Percentiles rank a stretch among this genome's conserved stretches.
Evolutionary conservation across 768 basidiomycete genomes (phyloP).

Genomic region (Phaffia tasmanica): DNA sequence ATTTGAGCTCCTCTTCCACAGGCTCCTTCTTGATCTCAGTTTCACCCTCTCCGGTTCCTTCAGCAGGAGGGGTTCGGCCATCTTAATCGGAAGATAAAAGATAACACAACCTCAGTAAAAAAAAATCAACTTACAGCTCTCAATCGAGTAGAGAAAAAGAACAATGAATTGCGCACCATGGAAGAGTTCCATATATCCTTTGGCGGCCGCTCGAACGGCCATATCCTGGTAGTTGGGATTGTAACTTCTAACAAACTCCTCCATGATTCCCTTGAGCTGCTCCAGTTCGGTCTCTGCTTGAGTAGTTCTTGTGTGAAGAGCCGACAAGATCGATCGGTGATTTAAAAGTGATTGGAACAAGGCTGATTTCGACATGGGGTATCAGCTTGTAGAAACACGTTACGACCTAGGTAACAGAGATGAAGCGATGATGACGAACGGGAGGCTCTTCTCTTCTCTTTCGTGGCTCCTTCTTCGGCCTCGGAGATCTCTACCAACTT

Average conservation of each 20-base stretch:
- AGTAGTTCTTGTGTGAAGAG: constrained; percentile 60
- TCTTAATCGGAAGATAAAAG: neutral
- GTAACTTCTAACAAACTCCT: constrained; percentile 67
- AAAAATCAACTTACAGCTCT: too few relatives aligned
- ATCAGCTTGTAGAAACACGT: constrained; percentile 4
- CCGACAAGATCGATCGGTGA: constrained; percentile 64
- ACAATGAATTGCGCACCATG: neutral
- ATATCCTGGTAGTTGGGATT: constrained; percentile 99
- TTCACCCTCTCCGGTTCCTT: constrained; percentile 32
- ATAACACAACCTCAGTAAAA: too few relatives aligned
- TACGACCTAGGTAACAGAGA: neutral
- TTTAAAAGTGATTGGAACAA: constrained; percentile 62
- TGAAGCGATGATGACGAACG: constrained; percentile 47
- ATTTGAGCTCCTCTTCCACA: constrained; percentile 40
- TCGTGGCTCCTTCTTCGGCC: constrained; percentile 61
- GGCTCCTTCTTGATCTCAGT: too few relatives aligned
- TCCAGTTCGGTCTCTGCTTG: constrained; percentile 64
- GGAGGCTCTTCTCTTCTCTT: constrained; percentile 75
- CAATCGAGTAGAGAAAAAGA: too few relatives aligned
- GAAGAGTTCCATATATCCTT: constrained; percentile 67
- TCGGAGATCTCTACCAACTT: constrained; percentile 51
- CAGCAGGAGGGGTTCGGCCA: constrained; percentile 19
- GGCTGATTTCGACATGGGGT: constrained; percentile 43
- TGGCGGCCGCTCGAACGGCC: constrained; percentile 92
- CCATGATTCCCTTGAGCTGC: constrained; percentile 69